Percentiles rank a stretch among this genome's conserved stretches.
Evolutionary conservation across 2,329 filamentous ascomycete species (phyloP).

Genomic region (Pseudocercospora fijiensis): DNA sequence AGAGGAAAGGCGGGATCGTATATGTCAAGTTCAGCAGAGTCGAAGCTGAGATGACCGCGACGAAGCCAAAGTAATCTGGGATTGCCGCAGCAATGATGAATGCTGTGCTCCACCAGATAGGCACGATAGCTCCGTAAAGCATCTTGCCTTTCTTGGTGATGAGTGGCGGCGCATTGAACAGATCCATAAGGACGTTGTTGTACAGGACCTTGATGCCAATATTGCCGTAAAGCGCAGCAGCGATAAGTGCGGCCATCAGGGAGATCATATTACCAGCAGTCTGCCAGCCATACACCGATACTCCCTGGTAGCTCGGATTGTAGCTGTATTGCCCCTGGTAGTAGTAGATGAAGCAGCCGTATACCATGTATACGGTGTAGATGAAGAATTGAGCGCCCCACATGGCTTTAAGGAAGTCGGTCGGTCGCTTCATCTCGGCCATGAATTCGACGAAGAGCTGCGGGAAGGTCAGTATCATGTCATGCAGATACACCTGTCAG

Average conservation of each 20-base stretch:
- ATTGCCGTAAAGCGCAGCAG: constrained; percentile 45
- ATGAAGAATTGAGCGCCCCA: constrained; percentile 51
- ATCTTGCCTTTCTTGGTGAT: constrained; percentile 52
- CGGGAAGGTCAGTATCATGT: neutral
- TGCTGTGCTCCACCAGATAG: constrained; percentile 58
- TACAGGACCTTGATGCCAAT: constrained; percentile 53
- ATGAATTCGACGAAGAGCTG: constrained; percentile 60
- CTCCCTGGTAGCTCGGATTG: constrained; percentile 45
- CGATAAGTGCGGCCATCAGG: constrained; percentile 43
- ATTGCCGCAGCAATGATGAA: constrained; percentile 57
- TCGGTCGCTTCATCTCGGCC: constrained; percentile 53
- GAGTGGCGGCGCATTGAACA: constrained; percentile 53
- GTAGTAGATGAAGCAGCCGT: constrained; percentile 50
- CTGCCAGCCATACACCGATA: constrained; percentile 42
- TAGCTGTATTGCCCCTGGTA: constrained; percentile 51
- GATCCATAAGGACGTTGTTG: constrained; percentile 54
- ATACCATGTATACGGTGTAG: constrained; percentile 50
- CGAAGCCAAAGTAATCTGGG: constrained; percentile 45
- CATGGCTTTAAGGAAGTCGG: constrained; percentile 52
- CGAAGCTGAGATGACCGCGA: constrained; percentile 53
- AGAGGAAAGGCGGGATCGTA: constrained; percentile 56
- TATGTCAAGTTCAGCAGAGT: constrained; percentile 61
- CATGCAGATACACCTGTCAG: no score
- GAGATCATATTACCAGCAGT: constrained; percentile 45
- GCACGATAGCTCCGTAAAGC: constrained; percentile 53